These are phyloP conservation scores for Saccharomyces hybrid DNA, from an alignment of 1,139 yeast species.

Conservation along the genomic window DNA sequence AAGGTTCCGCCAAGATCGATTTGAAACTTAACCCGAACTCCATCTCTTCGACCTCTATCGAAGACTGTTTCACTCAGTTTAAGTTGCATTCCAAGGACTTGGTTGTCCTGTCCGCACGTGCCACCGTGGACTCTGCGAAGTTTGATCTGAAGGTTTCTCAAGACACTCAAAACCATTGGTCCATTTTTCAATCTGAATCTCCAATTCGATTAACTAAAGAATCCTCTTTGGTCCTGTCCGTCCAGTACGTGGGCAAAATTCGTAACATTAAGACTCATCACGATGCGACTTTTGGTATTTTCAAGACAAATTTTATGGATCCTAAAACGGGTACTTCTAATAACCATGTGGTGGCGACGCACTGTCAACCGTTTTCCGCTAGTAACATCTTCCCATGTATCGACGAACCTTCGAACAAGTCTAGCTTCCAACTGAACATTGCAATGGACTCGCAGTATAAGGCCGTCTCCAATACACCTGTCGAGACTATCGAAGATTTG, in stretches of 20 bases:
- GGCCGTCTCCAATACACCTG: slow-evolving; percentile 25
- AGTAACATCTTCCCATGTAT: slow-evolving; percentile 55
- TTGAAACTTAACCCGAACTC: slow-evolving; percentile 26
- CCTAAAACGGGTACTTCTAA: slow-evolving; percentile 41
- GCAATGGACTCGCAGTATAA: not conserved
- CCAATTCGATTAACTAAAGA: not conserved
- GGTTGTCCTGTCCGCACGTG: slow-evolving; percentile 31
- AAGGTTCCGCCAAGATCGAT: slow-evolving; percentile 39
- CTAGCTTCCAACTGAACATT: slow-evolving; percentile 43
- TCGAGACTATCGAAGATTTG: slow-evolving; percentile 15
- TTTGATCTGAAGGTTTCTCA: slow-evolving; percentile 33
- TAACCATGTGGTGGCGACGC: slow-evolving; percentile 54
- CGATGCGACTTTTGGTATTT: slow-evolving; percentile 58
- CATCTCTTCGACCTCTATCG: slow-evolving; percentile 18
- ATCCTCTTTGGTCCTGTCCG: slow-evolving; percentile 6
- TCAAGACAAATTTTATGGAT: slow-evolving; percentile 56
- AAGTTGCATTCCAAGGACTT: slow-evolving; percentile 40
- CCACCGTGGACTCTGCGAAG: slow-evolving; percentile 9
- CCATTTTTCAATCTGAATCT: slow-evolving; percentile 20
- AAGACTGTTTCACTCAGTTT: slow-evolving; percentile 17
- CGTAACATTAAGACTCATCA: slow-evolving; percentile 47
- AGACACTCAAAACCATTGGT: slow-evolving; percentile 37
- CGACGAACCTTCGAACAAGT: slow-evolving; percentile 52
- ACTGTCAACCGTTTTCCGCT: slow-evolving; percentile 61
- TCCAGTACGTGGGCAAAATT: slow-evolving; percentile 49